Evolutionary conservation across 2,329 filamentous ascomycete genomes (phyloP).

Genomic region (Colletotrichum siamense): DNA sequence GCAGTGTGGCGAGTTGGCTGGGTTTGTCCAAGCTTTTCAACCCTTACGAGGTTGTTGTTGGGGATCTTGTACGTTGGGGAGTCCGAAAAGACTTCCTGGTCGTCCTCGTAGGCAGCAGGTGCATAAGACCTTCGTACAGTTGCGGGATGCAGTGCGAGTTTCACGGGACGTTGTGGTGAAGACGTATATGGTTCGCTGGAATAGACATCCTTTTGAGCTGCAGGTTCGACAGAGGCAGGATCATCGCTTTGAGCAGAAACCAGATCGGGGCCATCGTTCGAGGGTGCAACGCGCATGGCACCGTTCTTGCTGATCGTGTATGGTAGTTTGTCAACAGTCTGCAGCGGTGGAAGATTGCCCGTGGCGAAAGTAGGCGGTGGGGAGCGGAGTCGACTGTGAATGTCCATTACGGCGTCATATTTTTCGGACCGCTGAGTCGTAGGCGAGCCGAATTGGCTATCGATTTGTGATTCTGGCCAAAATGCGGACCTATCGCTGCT

Average conservation of each 20-base stretch:
- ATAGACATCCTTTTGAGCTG: conserved; percentile 1
- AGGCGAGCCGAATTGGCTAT: conserved; percentile 20
- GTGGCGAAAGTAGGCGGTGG: background rate
- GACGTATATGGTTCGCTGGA: background rate
- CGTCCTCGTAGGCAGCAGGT: conserved; percentile 28
- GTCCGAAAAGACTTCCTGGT: conserved; percentile 31
- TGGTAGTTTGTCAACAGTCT: conserved; percentile 25
- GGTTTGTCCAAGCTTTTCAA: background rate
- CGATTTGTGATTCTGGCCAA: conserved; percentile 20
- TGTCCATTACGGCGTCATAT: conserved; percentile 8
- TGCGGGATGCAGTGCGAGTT: conserved; percentile 45
- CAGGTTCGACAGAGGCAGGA: conserved; percentile 25
- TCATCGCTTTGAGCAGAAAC: conserved; percentile 23
- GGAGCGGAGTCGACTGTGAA: conserved; percentile 7
- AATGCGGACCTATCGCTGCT: conserved; percentile 29
- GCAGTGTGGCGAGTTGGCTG: background rate
- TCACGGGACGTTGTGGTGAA: conserved; percentile 31
- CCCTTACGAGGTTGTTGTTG: conserved; percentile 12
- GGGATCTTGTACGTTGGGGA: conserved; percentile 23
- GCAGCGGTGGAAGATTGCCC: background rate
- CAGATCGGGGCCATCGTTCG: conserved; percentile 23
- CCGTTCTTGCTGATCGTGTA: conserved; percentile 42
- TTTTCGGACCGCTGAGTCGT: conserved; percentile 13
- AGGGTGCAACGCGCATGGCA: conserved; percentile 33
- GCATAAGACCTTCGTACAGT: conserved; percentile 30